Percentiles rank a stretch among this genome's conserved stretches.
These are phyloP conservation scores for Pouteria campechiana DNA, from an alignment of 179 eudicot genomes.

Conservation along the genomic window DNA sequence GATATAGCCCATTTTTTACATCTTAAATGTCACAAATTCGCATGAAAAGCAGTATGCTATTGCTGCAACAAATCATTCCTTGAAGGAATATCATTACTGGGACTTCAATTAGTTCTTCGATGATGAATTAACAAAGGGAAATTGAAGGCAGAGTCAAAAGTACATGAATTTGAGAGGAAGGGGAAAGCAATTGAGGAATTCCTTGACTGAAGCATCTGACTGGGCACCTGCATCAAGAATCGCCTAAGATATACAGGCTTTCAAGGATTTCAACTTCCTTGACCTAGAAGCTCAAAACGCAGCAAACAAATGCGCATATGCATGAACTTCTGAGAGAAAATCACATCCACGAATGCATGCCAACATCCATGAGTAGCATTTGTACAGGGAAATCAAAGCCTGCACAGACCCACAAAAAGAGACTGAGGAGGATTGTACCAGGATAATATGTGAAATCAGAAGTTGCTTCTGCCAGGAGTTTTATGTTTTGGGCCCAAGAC, in stretches of 20 bases:
- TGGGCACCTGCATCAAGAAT: slow-evolving; percentile 24
- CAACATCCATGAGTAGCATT: neutral
- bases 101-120: no score
- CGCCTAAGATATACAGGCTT: no score
- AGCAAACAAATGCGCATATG: neutral
- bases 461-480: no score
- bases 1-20: no score
- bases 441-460: slow-evolving; percentile 45
- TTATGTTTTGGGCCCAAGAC: no score
- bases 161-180: slow-evolving; percentile 55
- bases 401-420: neutral
- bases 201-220: slow-evolving; percentile 35
- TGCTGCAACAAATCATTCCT: no score
- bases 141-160: no score
- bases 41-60: no score
- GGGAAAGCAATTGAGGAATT: slow-evolving; percentile 51
- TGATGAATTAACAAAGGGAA: no score
- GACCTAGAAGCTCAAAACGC: neutral
- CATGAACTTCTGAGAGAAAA: no score
- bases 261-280: neutral
- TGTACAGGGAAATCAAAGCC: neutral
- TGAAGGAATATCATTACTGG: no score
- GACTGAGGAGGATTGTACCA: slow-evolving; percentile 13
- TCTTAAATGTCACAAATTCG: no score
- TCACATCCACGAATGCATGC: neutral